Evolutionary conservation across 2,329 filamentous ascomycete species (phyloP).

Genomic region (Aspergillus ibericus): DNA sequence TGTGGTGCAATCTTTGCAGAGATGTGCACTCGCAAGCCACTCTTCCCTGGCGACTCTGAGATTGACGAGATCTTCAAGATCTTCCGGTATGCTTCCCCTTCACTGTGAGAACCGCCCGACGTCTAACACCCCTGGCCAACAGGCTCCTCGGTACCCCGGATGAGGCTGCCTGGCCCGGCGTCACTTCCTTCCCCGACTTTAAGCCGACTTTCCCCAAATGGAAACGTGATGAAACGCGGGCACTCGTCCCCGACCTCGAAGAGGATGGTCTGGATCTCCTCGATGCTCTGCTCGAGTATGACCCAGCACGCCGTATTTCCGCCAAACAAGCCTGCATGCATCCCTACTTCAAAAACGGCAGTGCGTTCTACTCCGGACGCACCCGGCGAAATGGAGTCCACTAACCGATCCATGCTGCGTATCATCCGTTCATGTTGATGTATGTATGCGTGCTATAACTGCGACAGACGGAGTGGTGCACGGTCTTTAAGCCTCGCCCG

Average conservation of each 20-base stretch:
- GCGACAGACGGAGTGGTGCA: conserved; percentile 6
- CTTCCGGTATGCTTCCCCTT: conserved; percentile 65
- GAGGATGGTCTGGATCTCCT: conserved; percentile 55
- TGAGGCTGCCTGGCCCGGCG: conserved; percentile 81
- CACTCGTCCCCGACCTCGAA: conserved; percentile 72
- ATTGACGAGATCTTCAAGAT: conserved; percentile 96
- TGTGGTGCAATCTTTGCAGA: conserved; percentile 93
- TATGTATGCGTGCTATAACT: conserved; percentile 21
- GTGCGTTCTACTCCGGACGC: conserved; percentile 50
- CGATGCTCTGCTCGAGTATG: conserved; percentile 75
- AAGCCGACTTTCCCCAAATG: conserved; percentile 91
- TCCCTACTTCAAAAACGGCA: conserved; percentile 69
- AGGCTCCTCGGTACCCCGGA: conserved; percentile 79
- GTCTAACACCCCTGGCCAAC: conserved; percentile 19
- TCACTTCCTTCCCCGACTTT: conserved; percentile 93
- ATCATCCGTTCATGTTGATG: conserved; percentile 16
- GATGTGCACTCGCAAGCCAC: conserved; percentile 90
- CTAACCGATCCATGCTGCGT: conserved; percentile 27
- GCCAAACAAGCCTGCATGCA: conserved; percentile 85
- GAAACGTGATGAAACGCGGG: conserved; percentile 66
- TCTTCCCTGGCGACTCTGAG: conserved; percentile 90
- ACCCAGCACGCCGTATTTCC: conserved; percentile 81
- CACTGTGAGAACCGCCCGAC: conserved; percentile 2
- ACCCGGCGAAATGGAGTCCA: conserved; percentile 40
- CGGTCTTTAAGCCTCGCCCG: neutral